Evolutionary conservation across 768 basidiomycete genomes (phyloP), one percentile per base, ranked within the genome.

Genomic region (Boletellus sp.): DNA sequence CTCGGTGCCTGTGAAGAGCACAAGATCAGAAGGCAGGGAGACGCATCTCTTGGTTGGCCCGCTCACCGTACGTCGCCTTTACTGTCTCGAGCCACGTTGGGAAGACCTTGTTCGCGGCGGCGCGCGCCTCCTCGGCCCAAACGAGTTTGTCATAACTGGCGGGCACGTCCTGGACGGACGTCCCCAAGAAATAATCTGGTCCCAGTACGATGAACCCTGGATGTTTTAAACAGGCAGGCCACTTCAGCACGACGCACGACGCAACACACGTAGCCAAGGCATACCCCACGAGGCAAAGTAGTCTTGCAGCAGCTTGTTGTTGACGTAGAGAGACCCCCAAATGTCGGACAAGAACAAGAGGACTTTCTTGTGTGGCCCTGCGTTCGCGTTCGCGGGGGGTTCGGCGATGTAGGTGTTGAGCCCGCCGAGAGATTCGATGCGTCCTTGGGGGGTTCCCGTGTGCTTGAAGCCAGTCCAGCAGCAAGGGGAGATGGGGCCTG

Each of bases 161-260:
- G 11, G 70, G 65, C 51, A 77, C 68, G 3, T 63, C 54, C 31
- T 72, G 55, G 3, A 79, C 52, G 5, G 71, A 60, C 39, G 75
- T 71, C 6, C 81, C 81, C 49, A 80, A 73, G 64, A 84, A 80
- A 55, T 81, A 84, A 55, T 85, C 83, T 7, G 78, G 70, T 2
- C 79, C 81, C 7, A 84, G 60, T 0, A 84, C 79, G 44, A 74
- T 57, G 61, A 77, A 84, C 0, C 82, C 83, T 84, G 28, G 7
- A 8, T 10, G 7, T n/a, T 4, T 28, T 28, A 8, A 5, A 1
- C 28, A 28, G 8, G 28, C 28, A 6, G 8, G 28, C 28, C 28
- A 28, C 7, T 6, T 28, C 28, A 28, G 28, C 28, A 10, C 28
- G 28, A 7, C n/a, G 28, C 6, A 43, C 24, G 3, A 26, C 17